Percentiles rank a stretch among this genome's conserved stretches.
phyloP scores from a whole-genome alignment of 345 rosid genomes.

The Isatis tinctoria region DNA sequence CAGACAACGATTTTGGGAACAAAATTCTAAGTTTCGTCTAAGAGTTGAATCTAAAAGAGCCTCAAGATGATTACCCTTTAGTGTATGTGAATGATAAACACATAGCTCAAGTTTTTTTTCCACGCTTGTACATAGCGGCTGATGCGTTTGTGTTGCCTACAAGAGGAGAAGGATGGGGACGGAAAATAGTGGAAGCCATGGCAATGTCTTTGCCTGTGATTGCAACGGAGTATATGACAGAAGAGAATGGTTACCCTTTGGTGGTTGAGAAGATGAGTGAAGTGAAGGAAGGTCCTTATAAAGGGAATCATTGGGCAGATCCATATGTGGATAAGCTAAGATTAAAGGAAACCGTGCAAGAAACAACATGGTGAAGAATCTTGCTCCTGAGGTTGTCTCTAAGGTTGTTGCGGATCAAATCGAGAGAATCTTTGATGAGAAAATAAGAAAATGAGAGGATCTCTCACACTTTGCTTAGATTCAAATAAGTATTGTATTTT shows the following conservation, averaged over 20 bases:
- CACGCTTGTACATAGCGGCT: slow-evolving; percentile 67
- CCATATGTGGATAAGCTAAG: slow-evolving; percentile 54
- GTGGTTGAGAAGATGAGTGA: slow-evolving; percentile 51
- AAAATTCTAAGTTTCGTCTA: slow-evolving; percentile 65
- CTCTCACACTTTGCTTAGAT: background rate
- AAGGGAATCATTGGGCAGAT: slow-evolving; percentile 80
- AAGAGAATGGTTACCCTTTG: slow-evolving; percentile 66
- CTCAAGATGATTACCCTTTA: slow-evolving; percentile 46
- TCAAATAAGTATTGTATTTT: slow-evolving; percentile 1
- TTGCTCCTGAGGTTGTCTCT: slow-evolving; percentile 72
- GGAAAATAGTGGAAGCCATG: slow-evolving; percentile 85
- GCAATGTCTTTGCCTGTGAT: slow-evolving; percentile 84
- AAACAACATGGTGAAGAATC: slow-evolving; percentile 62
- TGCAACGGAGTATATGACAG: slow-evolving; percentile 64
- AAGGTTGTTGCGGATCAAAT: slow-evolving; percentile 46
- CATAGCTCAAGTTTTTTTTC: slow-evolving; percentile 69
- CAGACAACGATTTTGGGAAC: slow-evolving; percentile 56
- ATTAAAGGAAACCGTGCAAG: slow-evolving; percentile 59
- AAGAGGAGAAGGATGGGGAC: slow-evolving; percentile 92
- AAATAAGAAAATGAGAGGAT: slow-evolving; percentile 13
- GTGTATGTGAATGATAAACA: slow-evolving; percentile 57
- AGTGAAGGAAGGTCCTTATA: slow-evolving; percentile 71
- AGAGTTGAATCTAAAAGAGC: slow-evolving; percentile 37
- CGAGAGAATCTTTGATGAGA: slow-evolving; percentile 30
- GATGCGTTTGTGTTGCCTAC: slow-evolving; percentile 76